A percentile compares a stretch with the other conserved stretches of the same genome.
phyloP scores from a whole-genome alignment of 805 yeast species.

The Priceomyces melissophilus region DNA sequence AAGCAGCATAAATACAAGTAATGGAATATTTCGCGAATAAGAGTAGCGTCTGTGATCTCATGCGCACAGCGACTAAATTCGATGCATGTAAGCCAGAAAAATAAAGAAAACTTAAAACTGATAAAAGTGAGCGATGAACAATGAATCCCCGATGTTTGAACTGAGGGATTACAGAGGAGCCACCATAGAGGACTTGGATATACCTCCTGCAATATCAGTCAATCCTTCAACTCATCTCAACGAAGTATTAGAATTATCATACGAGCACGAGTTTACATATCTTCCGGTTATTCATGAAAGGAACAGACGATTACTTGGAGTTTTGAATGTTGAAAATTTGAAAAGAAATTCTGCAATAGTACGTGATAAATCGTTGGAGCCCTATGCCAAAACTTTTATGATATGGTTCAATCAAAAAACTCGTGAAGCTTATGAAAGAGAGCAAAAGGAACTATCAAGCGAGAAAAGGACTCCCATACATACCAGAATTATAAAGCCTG shows the following conservation, averaged over 20 bases:
- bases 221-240: constrained; percentile 44
- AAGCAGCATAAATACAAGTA: constrained; percentile 28
- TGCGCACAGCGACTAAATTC: too few relatives aligned
- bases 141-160: constrained; percentile 17
- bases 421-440: constrained; percentile 28
- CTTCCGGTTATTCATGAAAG: constrained; percentile 51
- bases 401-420: constrained; percentile 41
- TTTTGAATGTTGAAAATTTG: constrained; percentile 44
- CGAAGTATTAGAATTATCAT: constrained; percentile 54
- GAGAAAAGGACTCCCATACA: constrained; percentile 17
- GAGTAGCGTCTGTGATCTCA: not conserved
- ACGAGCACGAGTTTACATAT: constrained; percentile 51
- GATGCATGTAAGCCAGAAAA: too few relatives aligned
- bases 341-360: constrained; percentile 27
- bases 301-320: constrained; percentile 45
- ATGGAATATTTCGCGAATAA: not conserved
- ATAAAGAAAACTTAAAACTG: too few relatives aligned
- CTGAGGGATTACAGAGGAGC: constrained; percentile 46
- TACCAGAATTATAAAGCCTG: constrained; percentile 34
- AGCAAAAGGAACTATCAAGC: constrained; percentile 9
- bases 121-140: too few relatives aligned
- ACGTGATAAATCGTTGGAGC: constrained; percentile 20
- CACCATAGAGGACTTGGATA: constrained; percentile 57
- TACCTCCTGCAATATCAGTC: constrained; percentile 54
- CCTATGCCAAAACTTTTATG: constrained; percentile 35